Percentiles rank a stretch among this genome's conserved stretches.
These are phyloP conservation scores for Ophiostoma quercus DNA, from an alignment of 2,329 filamentous ascomycete genomes.

Conservation along the genomic window DNA sequence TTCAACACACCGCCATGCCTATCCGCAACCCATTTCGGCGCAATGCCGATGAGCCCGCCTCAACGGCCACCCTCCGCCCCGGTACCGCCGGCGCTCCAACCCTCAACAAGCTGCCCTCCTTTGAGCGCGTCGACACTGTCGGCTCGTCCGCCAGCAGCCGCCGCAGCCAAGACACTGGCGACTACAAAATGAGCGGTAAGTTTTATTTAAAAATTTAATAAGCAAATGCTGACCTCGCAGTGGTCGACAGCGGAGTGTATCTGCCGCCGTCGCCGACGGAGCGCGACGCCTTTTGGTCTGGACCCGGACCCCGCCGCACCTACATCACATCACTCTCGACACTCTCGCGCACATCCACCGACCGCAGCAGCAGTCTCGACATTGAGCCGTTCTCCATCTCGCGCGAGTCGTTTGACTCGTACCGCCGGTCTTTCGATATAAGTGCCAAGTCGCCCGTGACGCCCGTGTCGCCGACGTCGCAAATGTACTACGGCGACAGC, in stretches of 20 bases:
- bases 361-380: conserved; percentile 55
- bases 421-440: conserved; percentile 92
- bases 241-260: conserved; percentile 93
- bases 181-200: conserved; percentile 78
- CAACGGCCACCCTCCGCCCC: conserved; percentile 9
- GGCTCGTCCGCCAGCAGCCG: conserved; percentile 56
- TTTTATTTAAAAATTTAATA: not conserved
- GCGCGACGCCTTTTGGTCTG: conserved; percentile 70
- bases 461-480: not conserved
- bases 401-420: conserved; percentile 94
- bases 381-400: conserved; percentile 95
- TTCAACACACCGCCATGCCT: conserved; percentile 43
- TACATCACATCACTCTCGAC: conserved; percentile 28
- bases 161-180: conserved; percentile 57
- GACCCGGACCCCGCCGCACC: conserved; percentile 16
- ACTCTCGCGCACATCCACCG: conserved; percentile 52
- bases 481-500: conserved; percentile 37
- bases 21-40: conserved; percentile 71
- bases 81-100: conserved; percentile 10
- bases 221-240: conserved; percentile 42
- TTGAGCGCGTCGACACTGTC: conserved; percentile 58
- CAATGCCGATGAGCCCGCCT: conserved; percentile 26
- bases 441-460: conserved; percentile 68
- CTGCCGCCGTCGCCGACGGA: conserved; percentile 89
- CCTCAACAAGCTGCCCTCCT: conserved; percentile 37